Evolutionary conservation across 805 yeast genomes (phyloP).

Genomic region (Saturnispora halmiae): DNA sequence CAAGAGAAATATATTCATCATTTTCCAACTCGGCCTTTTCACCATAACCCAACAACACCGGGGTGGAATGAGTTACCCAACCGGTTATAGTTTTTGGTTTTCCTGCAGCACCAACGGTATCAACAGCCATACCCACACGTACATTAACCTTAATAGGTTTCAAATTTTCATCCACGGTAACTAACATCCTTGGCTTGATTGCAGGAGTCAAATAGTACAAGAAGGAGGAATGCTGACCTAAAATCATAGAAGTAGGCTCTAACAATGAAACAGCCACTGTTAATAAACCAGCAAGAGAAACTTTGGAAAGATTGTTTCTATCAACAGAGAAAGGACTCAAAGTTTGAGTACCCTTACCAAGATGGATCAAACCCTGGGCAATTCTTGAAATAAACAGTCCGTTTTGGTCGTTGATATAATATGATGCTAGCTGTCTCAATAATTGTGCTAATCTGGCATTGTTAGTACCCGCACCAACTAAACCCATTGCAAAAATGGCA

Average conservation of each 20-base stretch:
- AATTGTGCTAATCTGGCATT: slow-evolving; percentile 96
- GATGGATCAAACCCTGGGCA: slow-evolving; percentile 88
- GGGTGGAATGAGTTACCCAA: slow-evolving; percentile 98
- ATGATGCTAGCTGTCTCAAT: slow-evolving; percentile 87
- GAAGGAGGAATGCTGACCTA: slow-evolving; percentile 66
- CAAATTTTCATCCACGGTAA: slow-evolving; percentile 86
- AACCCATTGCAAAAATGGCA: slow-evolving; percentile 94
- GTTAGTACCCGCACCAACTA: slow-evolving; percentile 97
- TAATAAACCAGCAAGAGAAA: slow-evolving; percentile 79
- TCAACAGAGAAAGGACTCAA: slow-evolving; percentile 85
- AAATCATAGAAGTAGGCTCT: slow-evolving; percentile 75
- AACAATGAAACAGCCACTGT: slow-evolving; percentile 77
- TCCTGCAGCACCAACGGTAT: slow-evolving; percentile 98
- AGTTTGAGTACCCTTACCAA: slow-evolving; percentile 93
- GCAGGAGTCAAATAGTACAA: slow-evolving; percentile 83
- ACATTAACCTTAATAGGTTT: slow-evolving; percentile 92
- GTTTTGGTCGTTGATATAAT: slow-evolving; percentile 84
- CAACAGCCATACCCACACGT: slow-evolving; percentile 98
- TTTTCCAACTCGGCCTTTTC: slow-evolving; percentile 96
- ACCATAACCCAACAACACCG: slow-evolving; percentile 86
- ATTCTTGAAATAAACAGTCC: slow-evolving; percentile 86
- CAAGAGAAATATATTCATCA: slow-evolving; percentile 79
- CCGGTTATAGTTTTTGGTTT: slow-evolving; percentile 98
- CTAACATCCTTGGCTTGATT: slow-evolving; percentile 83
- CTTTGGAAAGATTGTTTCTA: slow-evolving; percentile 78